A percentile compares a stretch with the other conserved stretches of the same genome.
Conservation (phyloP, 208 protist species). For the Borovskyia barvae region DNA sequence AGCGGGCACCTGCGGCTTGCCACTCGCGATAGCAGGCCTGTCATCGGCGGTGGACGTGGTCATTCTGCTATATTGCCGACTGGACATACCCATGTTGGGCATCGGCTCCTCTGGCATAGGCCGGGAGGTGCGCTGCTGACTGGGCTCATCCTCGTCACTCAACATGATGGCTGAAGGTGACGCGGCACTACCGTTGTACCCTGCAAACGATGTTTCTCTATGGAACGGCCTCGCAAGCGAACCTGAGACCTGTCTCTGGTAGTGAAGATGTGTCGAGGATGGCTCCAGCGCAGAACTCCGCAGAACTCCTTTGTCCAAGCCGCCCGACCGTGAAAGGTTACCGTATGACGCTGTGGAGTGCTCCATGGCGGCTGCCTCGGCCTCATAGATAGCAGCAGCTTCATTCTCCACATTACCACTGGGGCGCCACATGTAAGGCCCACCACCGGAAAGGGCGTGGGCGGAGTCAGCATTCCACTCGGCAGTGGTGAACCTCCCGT, state of each 20-base stretch:
- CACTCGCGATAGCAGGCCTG: slow-evolving; percentile 17
- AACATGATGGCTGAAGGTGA: no score
- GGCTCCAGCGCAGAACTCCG: background rate
- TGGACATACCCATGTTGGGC: background rate
- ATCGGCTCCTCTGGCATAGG: background rate
- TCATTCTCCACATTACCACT: background rate
- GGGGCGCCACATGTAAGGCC: background rate
- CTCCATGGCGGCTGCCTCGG: background rate
- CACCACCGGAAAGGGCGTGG: background rate
- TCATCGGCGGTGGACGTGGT: slow-evolving; percentile 12
- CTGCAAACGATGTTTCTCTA: no score
- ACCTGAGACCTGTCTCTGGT: no score
- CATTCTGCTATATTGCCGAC: background rate
- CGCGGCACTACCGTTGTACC: no score
- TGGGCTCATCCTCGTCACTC: background rate
- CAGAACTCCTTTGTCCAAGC: no score
- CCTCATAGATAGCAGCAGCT: background rate
- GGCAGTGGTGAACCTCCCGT: no score
- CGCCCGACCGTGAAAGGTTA: no score
- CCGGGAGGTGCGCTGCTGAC: background rate
- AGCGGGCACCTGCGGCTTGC: slow-evolving; percentile 14
- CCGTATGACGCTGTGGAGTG: no score
- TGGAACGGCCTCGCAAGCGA: no score
- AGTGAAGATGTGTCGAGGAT: no score
- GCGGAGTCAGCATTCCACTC: no score